Evolutionary conservation across 257 asterid genomes (phyloP), one percentile per base, ranked within the genome.

Genomic region (Schizonepeta tenuifolia): DNA sequence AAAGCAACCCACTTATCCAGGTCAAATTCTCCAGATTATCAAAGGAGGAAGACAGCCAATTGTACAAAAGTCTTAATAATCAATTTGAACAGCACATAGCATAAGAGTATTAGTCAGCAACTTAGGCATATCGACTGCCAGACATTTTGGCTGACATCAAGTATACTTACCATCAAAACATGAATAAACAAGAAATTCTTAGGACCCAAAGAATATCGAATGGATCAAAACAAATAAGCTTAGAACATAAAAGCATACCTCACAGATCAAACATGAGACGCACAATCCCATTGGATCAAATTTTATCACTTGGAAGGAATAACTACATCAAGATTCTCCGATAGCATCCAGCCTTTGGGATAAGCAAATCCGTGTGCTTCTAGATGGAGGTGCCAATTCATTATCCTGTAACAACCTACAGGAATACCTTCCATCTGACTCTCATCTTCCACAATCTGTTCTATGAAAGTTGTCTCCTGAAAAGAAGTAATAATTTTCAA

Each of bases 391-490:
- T 93, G 96, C 96, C 96, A 89, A 77, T 77, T 89, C 86, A 84
- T 84, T 70, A 89, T 77, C 78, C 69, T 77, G 68, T 73, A 17
- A 81, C 96, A 92, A 49, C 94, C 83, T 50, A 43, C 28, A 62
- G 97, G 89, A 70, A 90, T 73, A 60, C 94, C 97, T 87, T 95
- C 99, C 97, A 95, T 95, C 77, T 95, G 96, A 70, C 82, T 83
- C 86, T 95, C 98, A 18, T 95, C 99, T 85, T 92, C 97, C 70
- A 95, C 96, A 46, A 92, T 76, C 75, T 92, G 98, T 70, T 88
- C 96, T 64, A 95, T 92, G 82, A 95, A 92, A 65, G 92, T 88
- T 21, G 97, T 95, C 83, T 86, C 98, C 99, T 94, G 90, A 71
- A 76, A 76, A 81, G 66, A 69, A n/a, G 62, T 31, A 66, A 71